Base-by-base conservation (phyloP, 345 rosid species). In the Rhodomyrtus tomentosa region DNA sequence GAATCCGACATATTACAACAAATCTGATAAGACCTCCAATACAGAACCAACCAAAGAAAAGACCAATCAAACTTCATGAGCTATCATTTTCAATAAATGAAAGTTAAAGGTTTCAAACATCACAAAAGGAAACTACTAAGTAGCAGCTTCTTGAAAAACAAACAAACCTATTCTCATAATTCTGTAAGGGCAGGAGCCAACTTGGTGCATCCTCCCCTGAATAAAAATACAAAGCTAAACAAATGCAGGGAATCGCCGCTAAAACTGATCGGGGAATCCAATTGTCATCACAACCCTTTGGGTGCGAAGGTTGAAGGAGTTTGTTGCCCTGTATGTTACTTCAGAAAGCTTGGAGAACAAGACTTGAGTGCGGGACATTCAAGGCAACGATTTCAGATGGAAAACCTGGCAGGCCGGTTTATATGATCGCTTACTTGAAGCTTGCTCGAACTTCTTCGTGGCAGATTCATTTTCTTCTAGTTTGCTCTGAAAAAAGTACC, bases 381-480 rank as follows among this genome's bases (percentile, higher is more conserved):
- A 92, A 73, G 62, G 86, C 53, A 87, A 84, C 18, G 98, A 89
- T 85, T 92, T 92, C 56, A 96, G 88, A 88, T 95, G 99, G 92
- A 96, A 96, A 87, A 96, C 91, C 88, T 94, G 98, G 87, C 99
- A 95, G 82, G 90, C 89, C 10, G 98, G 93, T 86, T 89, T 90
- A 83, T 95, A 93, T 45, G 96, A 89, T 83, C 24, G 87, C 92
- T 93, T 95, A 27, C 58, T 48, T 12, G 93, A 88, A 82, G 93
- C 95, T 84, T 94, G 93, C 82, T 94, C 95, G 52, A 96, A 96
- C 91, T 96, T 96, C 91, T 95, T 95, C 10, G 86, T 25, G 16
- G 92, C 93, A 50, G 88, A 85, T 90, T 94, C 98, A 36, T 94
- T 95, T 82, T 90, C 96, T 88, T 93, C 95, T 84, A 96, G 88